Evolutionary conservation across 805 yeast species (phyloP).

Genomic region (Candida endomychidarum): DNA sequence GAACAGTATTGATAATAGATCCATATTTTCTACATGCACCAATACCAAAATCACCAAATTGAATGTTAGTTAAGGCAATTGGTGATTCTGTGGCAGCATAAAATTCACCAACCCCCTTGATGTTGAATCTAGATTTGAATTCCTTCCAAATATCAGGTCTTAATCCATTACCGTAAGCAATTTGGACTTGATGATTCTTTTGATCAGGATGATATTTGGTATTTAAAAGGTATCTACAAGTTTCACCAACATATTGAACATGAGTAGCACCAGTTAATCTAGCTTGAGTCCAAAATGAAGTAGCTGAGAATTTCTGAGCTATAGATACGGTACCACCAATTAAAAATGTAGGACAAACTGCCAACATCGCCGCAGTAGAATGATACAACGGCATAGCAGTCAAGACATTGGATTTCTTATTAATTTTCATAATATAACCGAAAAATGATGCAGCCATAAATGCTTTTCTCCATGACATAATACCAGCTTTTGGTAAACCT

Average conservation of each 20-base stretch:
- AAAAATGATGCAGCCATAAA: conserved; percentile 69
- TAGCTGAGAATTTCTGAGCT: conserved; percentile 78
- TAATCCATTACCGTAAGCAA: conserved; percentile 90
- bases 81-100: conserved; percentile 95
- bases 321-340: conserved; percentile 76
- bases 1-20: conserved; percentile 48
- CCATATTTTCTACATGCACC: conserved; percentile 91
- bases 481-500: conserved; percentile 91
- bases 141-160: conserved; percentile 85
- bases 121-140: conserved; percentile 74
- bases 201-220: conserved; percentile 68
- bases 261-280: conserved; percentile 69
- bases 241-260: conserved; percentile 93
- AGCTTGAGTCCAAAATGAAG: conserved; percentile 89
- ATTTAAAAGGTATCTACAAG: conserved; percentile 79
- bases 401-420: conserved; percentile 57
- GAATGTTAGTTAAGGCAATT: conserved; percentile 78
- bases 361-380: conserved; percentile 88
- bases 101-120: conserved; percentile 80
- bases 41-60: conserved; percentile 73
- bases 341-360: conserved; percentile 65
- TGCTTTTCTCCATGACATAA: conserved; percentile 87
- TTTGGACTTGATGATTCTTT: conserved; percentile 53
- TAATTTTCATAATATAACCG: conserved; percentile 64
- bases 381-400: conserved; percentile 96